phyloP scores from a whole-genome alignment of 2,329 filamentous ascomycete genomes.

The Beauveria sp. region DNA sequence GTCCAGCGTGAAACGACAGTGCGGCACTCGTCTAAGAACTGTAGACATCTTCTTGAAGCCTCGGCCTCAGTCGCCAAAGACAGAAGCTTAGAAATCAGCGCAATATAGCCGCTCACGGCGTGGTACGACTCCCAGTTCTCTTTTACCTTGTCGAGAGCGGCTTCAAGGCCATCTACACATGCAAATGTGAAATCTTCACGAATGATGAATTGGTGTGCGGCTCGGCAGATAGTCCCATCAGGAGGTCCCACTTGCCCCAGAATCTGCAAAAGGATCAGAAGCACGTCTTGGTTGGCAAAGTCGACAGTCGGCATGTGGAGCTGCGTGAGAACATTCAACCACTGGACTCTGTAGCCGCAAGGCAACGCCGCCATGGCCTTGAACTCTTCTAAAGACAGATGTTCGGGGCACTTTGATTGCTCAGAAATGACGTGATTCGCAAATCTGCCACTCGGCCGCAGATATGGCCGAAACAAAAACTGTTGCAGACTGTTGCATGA shows the following conservation, averaged over 20 bases:
- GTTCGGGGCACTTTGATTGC: background rate
- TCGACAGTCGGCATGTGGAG: background rate
- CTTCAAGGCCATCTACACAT: background rate
- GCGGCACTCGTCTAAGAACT: background rate
- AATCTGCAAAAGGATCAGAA: background rate
- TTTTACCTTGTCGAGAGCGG: background rate
- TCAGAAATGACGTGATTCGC: background rate
- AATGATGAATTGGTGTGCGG: background rate
- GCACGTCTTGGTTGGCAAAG: background rate
- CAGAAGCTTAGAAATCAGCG: background rate
- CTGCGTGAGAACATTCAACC: conserved; percentile 5
- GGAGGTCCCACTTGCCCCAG: background rate
- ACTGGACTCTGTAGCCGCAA: background rate
- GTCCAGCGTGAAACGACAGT: background rate
- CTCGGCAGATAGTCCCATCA: background rate
- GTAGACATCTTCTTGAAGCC: background rate
- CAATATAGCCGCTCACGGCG: background rate
- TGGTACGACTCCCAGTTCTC: conserved; percentile 3
- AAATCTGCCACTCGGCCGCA: background rate
- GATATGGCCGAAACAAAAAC: background rate
- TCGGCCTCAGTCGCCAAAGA: background rate
- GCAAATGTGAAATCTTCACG: background rate
- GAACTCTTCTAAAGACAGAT: conserved; percentile 18
- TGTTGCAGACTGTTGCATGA: background rate
- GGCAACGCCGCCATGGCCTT: background rate